These are phyloP conservation scores for Protostelium mycophagum DNA, from an alignment of 78 protist genomes.

Conservation along the genomic window DNA sequence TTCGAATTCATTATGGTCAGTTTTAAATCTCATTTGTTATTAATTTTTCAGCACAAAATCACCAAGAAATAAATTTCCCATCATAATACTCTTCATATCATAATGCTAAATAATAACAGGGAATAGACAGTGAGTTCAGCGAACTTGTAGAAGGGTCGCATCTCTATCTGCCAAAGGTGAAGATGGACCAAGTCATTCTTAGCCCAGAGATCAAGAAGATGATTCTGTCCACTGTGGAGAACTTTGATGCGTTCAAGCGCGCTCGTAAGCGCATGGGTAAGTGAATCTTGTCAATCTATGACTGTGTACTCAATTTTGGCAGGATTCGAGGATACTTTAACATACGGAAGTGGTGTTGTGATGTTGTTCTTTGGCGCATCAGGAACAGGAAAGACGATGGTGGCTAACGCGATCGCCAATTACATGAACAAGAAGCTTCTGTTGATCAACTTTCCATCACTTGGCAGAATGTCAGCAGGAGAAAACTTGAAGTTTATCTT, in stretches of 20 bases:
- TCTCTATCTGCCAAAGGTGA: conserved; percentile 40
- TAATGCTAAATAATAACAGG: background rate
- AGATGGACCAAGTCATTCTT: conserved; percentile 46
- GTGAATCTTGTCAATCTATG: background rate
- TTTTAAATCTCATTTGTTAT: too few species aligned
- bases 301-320: background rate
- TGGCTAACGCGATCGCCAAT: conserved; percentile 73
- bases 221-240: conserved; percentile 14
- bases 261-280: background rate
- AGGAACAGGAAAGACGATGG: conserved; percentile 74
- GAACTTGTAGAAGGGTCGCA: conserved; percentile 70
- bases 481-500: conserved; percentile 36
- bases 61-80: too few species aligned
- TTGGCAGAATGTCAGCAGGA: conserved; percentile 19
- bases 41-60: too few species aligned
- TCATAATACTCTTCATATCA: too few species aligned
- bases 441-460: conserved; percentile 16
- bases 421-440: conserved; percentile 55
- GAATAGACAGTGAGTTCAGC: conserved; percentile 58
- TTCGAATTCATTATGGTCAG: conserved; percentile 56
- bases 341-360: conserved; percentile 50
- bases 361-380: conserved; percentile 61
- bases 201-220: conserved; percentile 22
- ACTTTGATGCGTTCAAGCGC: conserved; percentile 17
- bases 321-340: conserved; percentile 27